phyloP scores from a whole-genome alignment of 495 filamentous ascomycete genomes.

The Hypoxylon intermedium region DNA sequence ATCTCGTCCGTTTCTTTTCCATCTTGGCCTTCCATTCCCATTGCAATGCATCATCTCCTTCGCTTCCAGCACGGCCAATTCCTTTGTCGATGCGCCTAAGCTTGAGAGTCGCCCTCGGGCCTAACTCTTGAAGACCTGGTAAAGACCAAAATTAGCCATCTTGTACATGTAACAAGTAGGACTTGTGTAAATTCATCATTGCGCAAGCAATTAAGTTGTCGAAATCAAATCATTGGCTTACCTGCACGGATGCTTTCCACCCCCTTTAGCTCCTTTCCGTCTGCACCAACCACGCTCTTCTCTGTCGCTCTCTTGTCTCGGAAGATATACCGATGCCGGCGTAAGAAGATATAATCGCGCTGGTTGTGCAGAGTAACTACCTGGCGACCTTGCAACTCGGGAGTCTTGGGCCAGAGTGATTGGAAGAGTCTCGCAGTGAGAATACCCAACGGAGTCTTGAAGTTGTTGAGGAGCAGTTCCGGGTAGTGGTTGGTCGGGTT shows the following conservation, averaged over 20 bases:
- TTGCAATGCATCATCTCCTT: slow-evolving; percentile 67
- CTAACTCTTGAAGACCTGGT: slow-evolving; percentile 41
- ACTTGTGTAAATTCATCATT: neutral
- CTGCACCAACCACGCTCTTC: slow-evolving; percentile 81
- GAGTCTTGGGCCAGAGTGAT: slow-evolving; percentile 79
- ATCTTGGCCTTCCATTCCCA: slow-evolving; percentile 95
- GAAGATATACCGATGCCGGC: slow-evolving; percentile 90
- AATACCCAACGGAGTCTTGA: slow-evolving; percentile 89
- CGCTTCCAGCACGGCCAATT: slow-evolving; percentile 80
- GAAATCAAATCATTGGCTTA: slow-evolving; percentile 15
- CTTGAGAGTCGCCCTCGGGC: slow-evolving; percentile 43
- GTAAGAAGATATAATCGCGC: slow-evolving; percentile 93
- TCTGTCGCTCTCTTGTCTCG: slow-evolving; percentile 83
- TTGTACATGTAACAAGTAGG: neutral
- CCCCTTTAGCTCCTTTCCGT: slow-evolving; percentile 85
- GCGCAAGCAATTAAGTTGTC: neutral
- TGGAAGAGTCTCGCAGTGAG: slow-evolving; percentile 88
- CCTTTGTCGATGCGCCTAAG: slow-evolving; percentile 90
- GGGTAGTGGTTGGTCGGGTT: slow-evolving; percentile 88
- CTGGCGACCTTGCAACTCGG: slow-evolving; percentile 83
- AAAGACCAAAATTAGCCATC: slow-evolving; percentile 1
- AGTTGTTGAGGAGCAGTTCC: slow-evolving; percentile 94
- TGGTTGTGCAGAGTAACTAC: slow-evolving; percentile 91
- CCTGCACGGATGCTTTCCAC: slow-evolving; percentile 84
- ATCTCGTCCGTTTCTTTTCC: slow-evolving; percentile 92